phyloP scores from a whole-genome alignment of 129 eudicot species.

The Centrapalus pauciflorus region DNA sequence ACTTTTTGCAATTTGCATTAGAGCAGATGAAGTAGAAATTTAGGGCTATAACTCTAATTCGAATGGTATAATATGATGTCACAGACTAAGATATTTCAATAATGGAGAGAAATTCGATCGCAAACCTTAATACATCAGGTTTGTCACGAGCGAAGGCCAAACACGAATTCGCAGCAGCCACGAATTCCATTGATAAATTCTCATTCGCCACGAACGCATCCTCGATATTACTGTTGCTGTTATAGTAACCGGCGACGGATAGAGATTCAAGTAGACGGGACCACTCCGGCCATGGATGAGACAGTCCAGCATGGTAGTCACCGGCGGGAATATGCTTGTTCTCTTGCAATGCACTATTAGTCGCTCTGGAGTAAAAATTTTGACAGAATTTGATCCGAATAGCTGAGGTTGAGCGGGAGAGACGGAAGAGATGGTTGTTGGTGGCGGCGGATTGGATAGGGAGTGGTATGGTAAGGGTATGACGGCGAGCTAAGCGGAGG shows the following conservation, averaged over 20 bases:
- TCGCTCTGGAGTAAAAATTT: conserved; percentile 35
- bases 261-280: conserved; percentile 33
- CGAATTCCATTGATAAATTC: conserved; percentile 42
- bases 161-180: conserved; percentile 38
- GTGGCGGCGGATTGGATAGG: conserved; percentile 9
- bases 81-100: background rate
- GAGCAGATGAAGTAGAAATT: background rate
- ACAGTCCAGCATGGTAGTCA: conserved; percentile 1
- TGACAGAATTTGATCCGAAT: conserved; percentile 13
- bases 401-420: background rate
- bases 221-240: conserved; percentile 11
- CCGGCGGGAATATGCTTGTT: conserved; percentile 6
- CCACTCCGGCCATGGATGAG: conserved; percentile 74
- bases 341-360: conserved; percentile 7
- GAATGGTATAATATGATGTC: background rate
- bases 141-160: conserved; percentile 58
- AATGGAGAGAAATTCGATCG: background rate
- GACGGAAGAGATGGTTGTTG: background rate
- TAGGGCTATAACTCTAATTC: background rate
- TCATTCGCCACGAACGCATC: conserved; percentile 34
- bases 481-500: conserved; percentile 30
- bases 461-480: background rate
- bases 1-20: background rate
- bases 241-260: conserved; percentile 21
- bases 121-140: conserved; percentile 57